Evolutionary conservation across 805 yeast genomes (phyloP).

Genomic region (Clavispora asparagi): DNA sequence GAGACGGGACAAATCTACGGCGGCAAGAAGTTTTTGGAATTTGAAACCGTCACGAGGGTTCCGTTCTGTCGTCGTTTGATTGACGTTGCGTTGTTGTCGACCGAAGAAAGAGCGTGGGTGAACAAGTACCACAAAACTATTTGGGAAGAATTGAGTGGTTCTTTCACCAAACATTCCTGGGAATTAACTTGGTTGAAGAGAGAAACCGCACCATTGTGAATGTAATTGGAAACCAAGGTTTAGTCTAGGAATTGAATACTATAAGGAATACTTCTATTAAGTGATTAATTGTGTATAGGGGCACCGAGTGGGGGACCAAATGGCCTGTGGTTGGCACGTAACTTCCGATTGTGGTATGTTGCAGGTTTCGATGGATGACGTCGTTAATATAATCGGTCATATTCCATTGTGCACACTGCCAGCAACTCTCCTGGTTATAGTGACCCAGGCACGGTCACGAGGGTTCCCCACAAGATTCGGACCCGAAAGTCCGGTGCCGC

Average conservation of each 20-base stretch:
- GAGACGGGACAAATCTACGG: slow-evolving; percentile 41
- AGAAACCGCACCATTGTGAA: slow-evolving; percentile 32
- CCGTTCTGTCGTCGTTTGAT: slow-evolving; percentile 81
- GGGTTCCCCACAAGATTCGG: slow-evolving; percentile 1
- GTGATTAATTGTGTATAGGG: too few species aligned
- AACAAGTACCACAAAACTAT: slow-evolving; percentile 60
- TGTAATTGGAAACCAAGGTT: background rate
- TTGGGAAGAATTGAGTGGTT: slow-evolving; percentile 42
- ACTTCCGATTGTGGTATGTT: too few species aligned
- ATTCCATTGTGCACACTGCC: too few species aligned
- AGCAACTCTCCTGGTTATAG: background rate
- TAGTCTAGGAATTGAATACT: background rate
- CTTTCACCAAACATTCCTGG: slow-evolving; percentile 31
- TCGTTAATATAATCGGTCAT: too few species aligned
- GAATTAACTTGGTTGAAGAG: slow-evolving; percentile 47
- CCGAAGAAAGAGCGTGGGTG: slow-evolving; percentile 63
- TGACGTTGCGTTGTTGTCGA: slow-evolving; percentile 49
- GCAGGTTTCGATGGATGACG: too few species aligned
- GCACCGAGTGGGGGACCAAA: too few species aligned
- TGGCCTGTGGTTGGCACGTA: too few species aligned
- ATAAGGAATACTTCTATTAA: background rate
- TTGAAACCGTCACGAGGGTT: slow-evolving; percentile 79
- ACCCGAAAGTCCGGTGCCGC: slow-evolving; percentile 1
- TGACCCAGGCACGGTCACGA: background rate
- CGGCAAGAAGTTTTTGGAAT: slow-evolving; percentile 55